A percentile compares a stretch with the other conserved stretches of the same genome.
These are phyloP conservation scores for Penicillium argentinense DNA, from an alignment of 495 filamentous ascomycete genomes.

Conservation along the genomic window DNA sequence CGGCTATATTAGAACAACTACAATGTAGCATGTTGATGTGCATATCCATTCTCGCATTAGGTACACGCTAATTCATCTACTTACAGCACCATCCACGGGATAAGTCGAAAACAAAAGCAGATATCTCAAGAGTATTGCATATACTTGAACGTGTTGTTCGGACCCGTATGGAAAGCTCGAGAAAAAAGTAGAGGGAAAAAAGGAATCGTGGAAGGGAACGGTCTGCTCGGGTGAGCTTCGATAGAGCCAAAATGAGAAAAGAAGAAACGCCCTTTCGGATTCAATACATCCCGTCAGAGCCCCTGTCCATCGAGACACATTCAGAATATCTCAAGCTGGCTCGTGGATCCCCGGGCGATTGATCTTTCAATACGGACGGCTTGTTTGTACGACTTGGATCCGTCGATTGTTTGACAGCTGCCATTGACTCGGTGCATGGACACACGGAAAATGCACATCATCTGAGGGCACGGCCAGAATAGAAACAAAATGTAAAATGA, in stretches of 20 bases:
- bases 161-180: slow-evolving; percentile 1
- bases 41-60: slow-evolving; percentile 40
- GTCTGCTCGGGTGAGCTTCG: slow-evolving; percentile 15
- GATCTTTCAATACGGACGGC: not conserved
- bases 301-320: not conserved
- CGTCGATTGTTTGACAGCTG: too few relatives aligned
- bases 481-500: slow-evolving; percentile 9
- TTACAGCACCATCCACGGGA: slow-evolving; percentile 16
- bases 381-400: too few relatives aligned
- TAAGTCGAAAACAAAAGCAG: not conserved
- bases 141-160: not conserved
- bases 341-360: not conserved
- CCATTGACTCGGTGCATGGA: too few relatives aligned
- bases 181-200: slow-evolving; percentile 8
- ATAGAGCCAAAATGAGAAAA: slow-evolving; percentile 16
- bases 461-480: slow-evolving; percentile 1
- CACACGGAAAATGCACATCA: not conserved
- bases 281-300: slow-evolving; percentile 3
- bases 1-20: too few relatives aligned
- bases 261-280: slow-evolving; percentile 23
- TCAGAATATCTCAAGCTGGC: not conserved
- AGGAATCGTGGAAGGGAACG: slow-evolving; percentile 15
- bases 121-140: not conserved
- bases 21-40: slow-evolving; percentile 1
- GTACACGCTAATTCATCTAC: slow-evolving; percentile 27